These are phyloP conservation scores for Xylariaceae sp. DNA, from an alignment of 2,329 filamentous ascomycete genomes.

Conservation along the genomic window DNA sequence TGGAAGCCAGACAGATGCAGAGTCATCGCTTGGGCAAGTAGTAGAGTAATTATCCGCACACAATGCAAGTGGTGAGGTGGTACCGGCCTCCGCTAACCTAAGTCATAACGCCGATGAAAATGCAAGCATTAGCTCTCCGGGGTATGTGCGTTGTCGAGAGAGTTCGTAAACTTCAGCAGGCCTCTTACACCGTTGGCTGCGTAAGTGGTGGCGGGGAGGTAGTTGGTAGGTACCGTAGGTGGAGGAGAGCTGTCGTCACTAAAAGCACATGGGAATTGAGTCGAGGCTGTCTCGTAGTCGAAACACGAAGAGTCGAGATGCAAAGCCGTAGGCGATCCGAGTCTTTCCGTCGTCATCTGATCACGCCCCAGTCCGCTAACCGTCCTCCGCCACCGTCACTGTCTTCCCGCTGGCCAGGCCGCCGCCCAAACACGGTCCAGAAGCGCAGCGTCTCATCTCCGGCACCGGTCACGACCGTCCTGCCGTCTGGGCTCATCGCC, in stretches of 20 bases:
- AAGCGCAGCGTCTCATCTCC: conserved; percentile 94
- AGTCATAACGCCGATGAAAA: too few relatives aligned
- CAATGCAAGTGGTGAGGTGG: too few relatives aligned
- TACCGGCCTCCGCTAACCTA: too few relatives aligned
- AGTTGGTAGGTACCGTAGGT: background rate
- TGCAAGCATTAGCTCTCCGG: too few relatives aligned
- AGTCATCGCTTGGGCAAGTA: too few relatives aligned
- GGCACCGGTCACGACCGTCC: conserved; percentile 88
- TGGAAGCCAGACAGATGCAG: too few relatives aligned
- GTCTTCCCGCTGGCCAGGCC: conserved; percentile 63
- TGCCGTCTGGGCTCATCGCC: conserved; percentile 93
- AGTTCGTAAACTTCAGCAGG: too few relatives aligned
- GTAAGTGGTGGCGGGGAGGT: too few relatives aligned
- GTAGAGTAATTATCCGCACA: too few relatives aligned
- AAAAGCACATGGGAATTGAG: conserved; percentile 12
- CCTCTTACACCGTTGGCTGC: too few relatives aligned
- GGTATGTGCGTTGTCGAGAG: too few relatives aligned
- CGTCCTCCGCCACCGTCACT: conserved; percentile 52
- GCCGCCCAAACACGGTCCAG: conserved; percentile 91
- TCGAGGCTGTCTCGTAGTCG: conserved; percentile 5
- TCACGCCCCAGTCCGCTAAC: conserved; percentile 75
- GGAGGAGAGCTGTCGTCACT: conserved; percentile 7
- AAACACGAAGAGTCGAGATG: conserved; percentile 8
- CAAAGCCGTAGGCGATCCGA: background rate
- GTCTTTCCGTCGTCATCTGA: conserved; percentile 45